These are phyloP conservation scores for Mycena olivaceomarginata DNA, from an alignment of 768 basidiomycete genomes.

Conservation along the genomic window DNA sequence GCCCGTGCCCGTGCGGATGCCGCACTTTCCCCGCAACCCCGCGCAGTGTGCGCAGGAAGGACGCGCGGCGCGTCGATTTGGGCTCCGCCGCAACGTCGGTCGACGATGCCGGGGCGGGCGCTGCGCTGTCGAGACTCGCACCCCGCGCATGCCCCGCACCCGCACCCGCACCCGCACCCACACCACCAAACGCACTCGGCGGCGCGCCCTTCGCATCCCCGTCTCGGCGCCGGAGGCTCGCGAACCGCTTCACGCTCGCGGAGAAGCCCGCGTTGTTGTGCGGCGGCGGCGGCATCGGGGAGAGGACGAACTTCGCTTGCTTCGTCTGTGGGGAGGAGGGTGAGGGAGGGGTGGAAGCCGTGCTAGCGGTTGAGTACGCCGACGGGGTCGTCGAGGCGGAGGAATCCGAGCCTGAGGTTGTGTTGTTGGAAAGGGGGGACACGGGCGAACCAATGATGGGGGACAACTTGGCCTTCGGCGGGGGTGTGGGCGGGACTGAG, in stretches of 20 bases:
- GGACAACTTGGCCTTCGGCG: not conserved
- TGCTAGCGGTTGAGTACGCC: not conserved
- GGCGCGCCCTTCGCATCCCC: not conserved
- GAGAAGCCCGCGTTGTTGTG: no score
- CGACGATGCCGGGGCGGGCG: no score
- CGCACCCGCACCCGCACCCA: no score
- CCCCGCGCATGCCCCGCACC: not conserved
- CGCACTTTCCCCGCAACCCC: slow-evolving; percentile 57
- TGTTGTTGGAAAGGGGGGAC: not conserved
- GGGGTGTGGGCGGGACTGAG: not conserved
- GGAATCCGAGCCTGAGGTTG: not conserved
- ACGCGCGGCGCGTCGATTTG: not conserved
- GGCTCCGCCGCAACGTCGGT: no score
- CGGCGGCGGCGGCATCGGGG: not conserved
- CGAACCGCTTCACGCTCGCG: not conserved
- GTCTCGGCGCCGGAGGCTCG: not conserved
- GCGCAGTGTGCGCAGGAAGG: slow-evolving; percentile 52
- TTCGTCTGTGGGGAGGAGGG: not conserved
- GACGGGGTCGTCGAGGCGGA: not conserved
- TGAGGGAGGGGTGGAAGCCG: not conserved
- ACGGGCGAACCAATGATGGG: not conserved
- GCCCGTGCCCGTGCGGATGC: slow-evolving; percentile 45
- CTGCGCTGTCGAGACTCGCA: not conserved
- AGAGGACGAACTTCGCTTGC: not conserved
- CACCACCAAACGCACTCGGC: not conserved